These are phyloP conservation scores for Alternaria triticina DNA, from an alignment of 2,329 filamentous ascomycete genomes.

Conservation along the genomic window DNA sequence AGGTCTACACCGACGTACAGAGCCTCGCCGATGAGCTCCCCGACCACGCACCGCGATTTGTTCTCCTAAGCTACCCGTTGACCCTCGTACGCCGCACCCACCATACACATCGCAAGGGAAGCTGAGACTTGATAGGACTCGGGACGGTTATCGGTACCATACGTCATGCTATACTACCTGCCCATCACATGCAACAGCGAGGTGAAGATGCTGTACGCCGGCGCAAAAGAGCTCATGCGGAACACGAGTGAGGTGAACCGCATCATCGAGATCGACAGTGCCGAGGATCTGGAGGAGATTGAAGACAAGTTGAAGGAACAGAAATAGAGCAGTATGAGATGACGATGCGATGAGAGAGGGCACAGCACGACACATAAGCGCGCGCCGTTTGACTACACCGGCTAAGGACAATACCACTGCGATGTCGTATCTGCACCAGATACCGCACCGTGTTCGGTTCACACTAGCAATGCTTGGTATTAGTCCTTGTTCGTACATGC, in stretches of 20 bases:
- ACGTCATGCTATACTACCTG: constrained; percentile 93
- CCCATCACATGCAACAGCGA: constrained; percentile 89
- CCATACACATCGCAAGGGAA: constrained; percentile 7
- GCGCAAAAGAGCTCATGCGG: constrained; percentile 94
- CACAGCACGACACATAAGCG: background rate
- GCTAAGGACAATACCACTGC: background rate
- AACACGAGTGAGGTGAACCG: constrained; percentile 89
- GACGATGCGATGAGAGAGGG: background rate
- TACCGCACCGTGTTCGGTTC: background rate
- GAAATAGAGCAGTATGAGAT: background rate
- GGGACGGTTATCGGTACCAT: constrained; percentile 86
- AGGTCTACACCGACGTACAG: constrained; percentile 81
- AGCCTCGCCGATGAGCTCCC: constrained; percentile 88
- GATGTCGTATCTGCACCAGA: background rate
- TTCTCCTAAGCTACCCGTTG: constrained; percentile 89
- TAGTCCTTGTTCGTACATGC: background rate
- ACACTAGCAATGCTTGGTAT: background rate
- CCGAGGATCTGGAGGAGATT: constrained; percentile 83
- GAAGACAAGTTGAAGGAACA: constrained; percentile 66
- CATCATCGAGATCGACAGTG: constrained; percentile 82
- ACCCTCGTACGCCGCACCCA: constrained; percentile 68
- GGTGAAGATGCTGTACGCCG: constrained; percentile 90
- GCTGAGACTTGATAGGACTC: constrained; percentile 64
- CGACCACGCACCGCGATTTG: constrained; percentile 87
- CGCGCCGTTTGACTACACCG: background rate